Evolutionary conservation across 352 stramenopile species (phyloP).

Genomic region (Globisporangium okanoganense): DNA sequence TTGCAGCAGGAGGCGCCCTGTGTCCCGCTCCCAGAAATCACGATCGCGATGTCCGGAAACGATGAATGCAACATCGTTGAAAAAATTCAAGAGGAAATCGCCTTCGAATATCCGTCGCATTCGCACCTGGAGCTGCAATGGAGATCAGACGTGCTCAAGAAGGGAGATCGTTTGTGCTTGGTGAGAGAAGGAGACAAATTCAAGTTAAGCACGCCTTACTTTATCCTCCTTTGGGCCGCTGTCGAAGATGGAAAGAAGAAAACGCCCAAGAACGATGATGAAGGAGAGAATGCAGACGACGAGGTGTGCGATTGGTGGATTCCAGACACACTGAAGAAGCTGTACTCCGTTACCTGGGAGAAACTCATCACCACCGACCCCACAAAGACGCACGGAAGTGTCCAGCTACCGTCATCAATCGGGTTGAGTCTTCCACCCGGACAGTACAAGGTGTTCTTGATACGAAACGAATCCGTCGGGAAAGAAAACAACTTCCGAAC

Average conservation of each 20-base stretch:
- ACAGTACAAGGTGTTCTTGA: conserved; percentile 37
- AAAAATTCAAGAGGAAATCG: conserved; percentile 15
- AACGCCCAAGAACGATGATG: background rate
- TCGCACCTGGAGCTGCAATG: conserved; percentile 36
- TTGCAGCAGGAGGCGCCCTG: conserved; percentile 22
- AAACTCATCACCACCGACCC: conserved; percentile 20
- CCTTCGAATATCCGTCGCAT: conserved; percentile 39
- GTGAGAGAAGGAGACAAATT: conserved; percentile 36
- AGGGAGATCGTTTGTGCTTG: conserved; percentile 34
- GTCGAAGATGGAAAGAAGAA: conserved; percentile 6
- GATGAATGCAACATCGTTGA: conserved; percentile 10
- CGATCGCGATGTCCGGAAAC: conserved; percentile 32
- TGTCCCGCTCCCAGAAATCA: conserved; percentile 13
- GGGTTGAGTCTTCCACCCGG: conserved; percentile 42
- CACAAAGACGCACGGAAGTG: conserved; percentile 14
- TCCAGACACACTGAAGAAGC: conserved; percentile 21
- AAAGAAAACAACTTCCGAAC: conserved; percentile 24
- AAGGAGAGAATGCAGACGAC: conserved; percentile 1
- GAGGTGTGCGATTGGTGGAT: conserved; percentile 36
- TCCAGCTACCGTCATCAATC: conserved; percentile 36
- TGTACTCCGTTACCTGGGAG: conserved; percentile 24
- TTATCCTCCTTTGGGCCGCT: conserved; percentile 36
- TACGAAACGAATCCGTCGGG: conserved; percentile 32
- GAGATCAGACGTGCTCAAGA: conserved; percentile 22
- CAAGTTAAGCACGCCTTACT: conserved; percentile 41